Conservation (phyloP, 2,329 filamentous ascomycete genomes). For the Ascochyta pisi region DNA sequence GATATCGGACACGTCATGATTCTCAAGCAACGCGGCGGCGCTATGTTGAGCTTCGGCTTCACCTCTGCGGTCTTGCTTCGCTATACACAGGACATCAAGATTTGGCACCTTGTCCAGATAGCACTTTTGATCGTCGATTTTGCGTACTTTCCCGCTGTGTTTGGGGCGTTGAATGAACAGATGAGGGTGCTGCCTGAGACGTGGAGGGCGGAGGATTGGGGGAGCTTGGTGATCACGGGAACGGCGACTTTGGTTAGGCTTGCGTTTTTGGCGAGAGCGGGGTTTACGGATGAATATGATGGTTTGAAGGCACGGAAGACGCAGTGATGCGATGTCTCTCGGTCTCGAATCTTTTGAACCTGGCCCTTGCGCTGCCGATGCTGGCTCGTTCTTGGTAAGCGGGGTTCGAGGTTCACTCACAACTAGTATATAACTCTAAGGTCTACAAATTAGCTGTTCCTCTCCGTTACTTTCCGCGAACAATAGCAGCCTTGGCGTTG, state of each 20-base stretch:
- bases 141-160: constrained; percentile 30
- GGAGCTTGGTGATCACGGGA: constrained; percentile 42
- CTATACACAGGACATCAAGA: constrained; percentile 29
- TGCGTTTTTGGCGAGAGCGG: constrained; percentile 29
- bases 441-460: too few relatives aligned
- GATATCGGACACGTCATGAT: constrained; percentile 37
- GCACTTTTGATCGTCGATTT: constrained; percentile 31
- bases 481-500: neutral
- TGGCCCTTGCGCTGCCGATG: too few relatives aligned
- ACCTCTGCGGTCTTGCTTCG: constrained; percentile 36
- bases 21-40: constrained; percentile 35
- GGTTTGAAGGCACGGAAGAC: neutral
- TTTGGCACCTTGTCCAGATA: constrained; percentile 34
- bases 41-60: constrained; percentile 38
- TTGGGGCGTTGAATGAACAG: constrained; percentile 24
- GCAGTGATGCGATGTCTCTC: neutral
- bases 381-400: too few relatives aligned
- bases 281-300: constrained; percentile 20
- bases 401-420: too few relatives aligned
- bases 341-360: too few relatives aligned
- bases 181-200: constrained; percentile 17
- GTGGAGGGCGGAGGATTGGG: constrained; percentile 38
- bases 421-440: too few relatives aligned
- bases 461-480: neutral
- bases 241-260: constrained; percentile 30